Conservation (phyloP, 345 rosid species). For the Arabidopsis suecica region DNA sequence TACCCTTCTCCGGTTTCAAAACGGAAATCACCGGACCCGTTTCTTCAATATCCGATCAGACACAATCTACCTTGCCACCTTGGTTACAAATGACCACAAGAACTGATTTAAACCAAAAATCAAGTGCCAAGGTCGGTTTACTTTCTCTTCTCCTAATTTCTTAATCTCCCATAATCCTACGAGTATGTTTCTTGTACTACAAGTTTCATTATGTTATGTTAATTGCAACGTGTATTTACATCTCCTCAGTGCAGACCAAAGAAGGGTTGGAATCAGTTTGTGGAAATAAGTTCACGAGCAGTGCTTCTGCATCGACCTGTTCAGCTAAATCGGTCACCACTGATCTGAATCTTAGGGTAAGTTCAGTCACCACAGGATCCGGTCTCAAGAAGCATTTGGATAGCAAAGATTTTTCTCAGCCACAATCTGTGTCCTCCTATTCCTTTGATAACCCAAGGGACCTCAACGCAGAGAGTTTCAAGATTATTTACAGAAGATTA, state of each 20-base stretch:
- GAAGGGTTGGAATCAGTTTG: conserved; percentile 44
- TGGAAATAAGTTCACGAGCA: conserved; percentile 21
- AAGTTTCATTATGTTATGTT: conserved; percentile 40
- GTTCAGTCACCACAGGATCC: conserved; percentile 45
- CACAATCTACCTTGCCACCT: conserved; percentile 63
- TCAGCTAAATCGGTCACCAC: conserved; percentile 55
- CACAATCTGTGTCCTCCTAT: conserved; percentile 50
- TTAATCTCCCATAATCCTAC: neutral
- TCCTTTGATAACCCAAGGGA: conserved; percentile 44
- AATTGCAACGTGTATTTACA: conserved; percentile 50
- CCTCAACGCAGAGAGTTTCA: conserved; percentile 49
- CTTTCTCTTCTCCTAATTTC: neutral
- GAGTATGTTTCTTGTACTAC: conserved; percentile 25
- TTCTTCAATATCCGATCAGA: conserved; percentile 65
- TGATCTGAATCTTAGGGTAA: conserved; percentile 59
- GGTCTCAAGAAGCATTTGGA: conserved; percentile 38
- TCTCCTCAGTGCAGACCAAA: conserved; percentile 74
- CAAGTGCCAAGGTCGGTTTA: conserved; percentile 55
- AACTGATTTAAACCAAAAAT: conserved; percentile 45
- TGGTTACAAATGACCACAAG: conserved; percentile 75
- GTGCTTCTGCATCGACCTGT: conserved; percentile 36
- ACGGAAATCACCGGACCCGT: conserved; percentile 31
- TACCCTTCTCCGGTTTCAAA: conserved; percentile 47
- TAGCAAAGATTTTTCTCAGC: conserved; percentile 36
- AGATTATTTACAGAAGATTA: conserved; percentile 58